phyloP scores from a whole-genome alignment of 768 basidiomycete species.

The Suillus weaverae region DNA sequence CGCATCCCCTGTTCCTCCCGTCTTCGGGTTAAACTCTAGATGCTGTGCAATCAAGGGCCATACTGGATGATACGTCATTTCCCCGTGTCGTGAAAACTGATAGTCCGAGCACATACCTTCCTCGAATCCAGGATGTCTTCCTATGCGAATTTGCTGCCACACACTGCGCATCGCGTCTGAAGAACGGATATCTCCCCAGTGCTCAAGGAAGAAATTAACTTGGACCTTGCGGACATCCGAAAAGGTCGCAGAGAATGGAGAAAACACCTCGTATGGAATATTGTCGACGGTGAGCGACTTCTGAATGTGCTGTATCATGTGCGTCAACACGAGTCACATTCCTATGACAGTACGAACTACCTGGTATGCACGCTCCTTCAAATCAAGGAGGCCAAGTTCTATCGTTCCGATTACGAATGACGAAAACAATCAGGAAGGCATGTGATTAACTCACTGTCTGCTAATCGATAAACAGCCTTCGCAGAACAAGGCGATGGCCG shows the following conservation, averaged over 20 bases:
- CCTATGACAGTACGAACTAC: slow-evolving; percentile 18
- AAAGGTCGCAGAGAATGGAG: slow-evolving; percentile 79
- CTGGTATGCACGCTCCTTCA: slow-evolving; percentile 73
- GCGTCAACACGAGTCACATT: neutral
- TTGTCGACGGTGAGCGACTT: slow-evolving; percentile 76
- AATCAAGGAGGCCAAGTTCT: slow-evolving; percentile 72
- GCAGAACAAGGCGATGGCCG: slow-evolving; percentile 77
- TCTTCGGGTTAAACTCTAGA: slow-evolving; percentile 56
- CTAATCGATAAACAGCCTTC: slow-evolving; percentile 80
- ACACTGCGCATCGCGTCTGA: slow-evolving; percentile 82
- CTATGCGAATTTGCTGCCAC: slow-evolving; percentile 82
- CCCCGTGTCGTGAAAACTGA: neutral
- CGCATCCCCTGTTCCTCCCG: slow-evolving; percentile 23
- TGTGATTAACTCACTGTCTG: slow-evolving; percentile 62
- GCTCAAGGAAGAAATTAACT: slow-evolving; percentile 73
- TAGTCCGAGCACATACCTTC: slow-evolving; percentile 51
- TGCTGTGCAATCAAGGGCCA: slow-evolving; percentile 68
- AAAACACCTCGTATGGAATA: slow-evolving; percentile 85
- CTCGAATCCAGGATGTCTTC: slow-evolving; percentile 85
- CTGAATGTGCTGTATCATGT: slow-evolving; percentile 59
- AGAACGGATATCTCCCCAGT: slow-evolving; percentile 82
- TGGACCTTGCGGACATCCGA: slow-evolving; percentile 82
- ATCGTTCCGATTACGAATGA: slow-evolving; percentile 4
- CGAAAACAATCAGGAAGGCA: neutral
- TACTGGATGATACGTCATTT: slow-evolving; percentile 39